Percentiles rank a stretch among this genome's conserved stretches.
Conservation (phyloP, 1,139 yeast genomes). For the Pichia sp. region DNA sequence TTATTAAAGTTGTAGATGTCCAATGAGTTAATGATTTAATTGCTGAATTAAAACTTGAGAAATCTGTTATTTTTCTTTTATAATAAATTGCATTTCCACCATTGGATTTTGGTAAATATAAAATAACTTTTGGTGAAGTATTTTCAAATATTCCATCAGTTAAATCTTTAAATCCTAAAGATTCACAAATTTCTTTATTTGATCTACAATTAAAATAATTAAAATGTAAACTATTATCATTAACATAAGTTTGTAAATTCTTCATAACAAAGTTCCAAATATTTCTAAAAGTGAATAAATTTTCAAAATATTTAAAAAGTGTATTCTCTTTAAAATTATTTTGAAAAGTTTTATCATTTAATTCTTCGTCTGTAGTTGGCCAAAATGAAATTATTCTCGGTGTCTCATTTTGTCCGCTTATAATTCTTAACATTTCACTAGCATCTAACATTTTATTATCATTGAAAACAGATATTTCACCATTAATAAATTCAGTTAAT, state of each 20-base stretch:
- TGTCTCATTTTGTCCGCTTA: constrained; percentile 41
- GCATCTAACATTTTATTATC: constrained; percentile 22
- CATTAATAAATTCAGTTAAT: not conserved
- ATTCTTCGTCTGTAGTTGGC: constrained; percentile 46
- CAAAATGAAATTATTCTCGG: constrained; percentile 60
- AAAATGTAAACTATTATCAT: constrained; percentile 27
- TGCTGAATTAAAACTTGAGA: constrained; percentile 14
- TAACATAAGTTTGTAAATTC: constrained; percentile 37
- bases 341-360: constrained; percentile 34
- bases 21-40: constrained; percentile 31
- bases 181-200: constrained; percentile 43
- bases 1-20: constrained; percentile 32
- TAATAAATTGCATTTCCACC: constrained; percentile 34
- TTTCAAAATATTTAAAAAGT: constrained; percentile 41
- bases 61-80: constrained; percentile 1
- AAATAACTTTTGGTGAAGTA: constrained; percentile 30
- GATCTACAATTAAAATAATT: constrained; percentile 56
- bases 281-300: constrained; percentile 45
- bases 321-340: constrained; percentile 25
- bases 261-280: constrained; percentile 55
- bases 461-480: constrained; percentile 3
- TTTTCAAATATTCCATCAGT: constrained; percentile 11
- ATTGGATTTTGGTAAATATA: constrained; percentile 35
- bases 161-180: constrained; percentile 39
- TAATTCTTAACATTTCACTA: constrained; percentile 35